Base-by-base conservation (phyloP, 1,284 basidiomycete species). In the Papiliotrema laurentii region DNA sequence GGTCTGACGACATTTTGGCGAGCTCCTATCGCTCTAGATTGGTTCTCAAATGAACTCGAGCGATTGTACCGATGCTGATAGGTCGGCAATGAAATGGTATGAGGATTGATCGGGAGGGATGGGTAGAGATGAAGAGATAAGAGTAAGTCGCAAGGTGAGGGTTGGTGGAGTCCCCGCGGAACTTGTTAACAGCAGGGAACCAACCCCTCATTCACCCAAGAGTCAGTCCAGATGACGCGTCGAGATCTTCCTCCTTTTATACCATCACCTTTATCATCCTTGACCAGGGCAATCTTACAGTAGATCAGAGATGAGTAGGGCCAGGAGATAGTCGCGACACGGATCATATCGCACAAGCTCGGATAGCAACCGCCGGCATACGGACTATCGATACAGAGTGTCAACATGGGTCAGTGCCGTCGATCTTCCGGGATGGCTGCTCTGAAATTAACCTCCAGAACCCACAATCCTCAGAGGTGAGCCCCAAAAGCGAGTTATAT, bases 381-480 rank as follows among this genome's bases (percentile, higher is more conserved):
- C 5, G 38, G 24, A 22, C 7, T 9, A 40, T 10, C 21, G 21
- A 40, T 14, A 22, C 7, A 11, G 11, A 13, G 22, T 4, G 45
- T 13, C 52, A 53, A 18, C 14, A 59, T 56, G 55, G 57, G 55
- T 56, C 42, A 50, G 51, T 50, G 2, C 9, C 21, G 28, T 45
- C 11, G 9, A 10, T 33, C 30, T 37, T 28, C 34, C 28, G 34
- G 16, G 9, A n/a, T 25, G n/a, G 31, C 14, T 19, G 13, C 24
- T 21, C 36, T 18, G 25, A 26, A n/a, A n/a, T 25, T 19, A 25
- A 22, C 13, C n/a, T n/a, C 5, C 53, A 70, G 68, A 70, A 36
- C 61, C 63, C 34, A 56, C 63, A 36, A 70, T 70, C 38, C 54
- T 67, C 5, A 40, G 68, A 58, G 68, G 68, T 70, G 33, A 50